Conservation (phyloP, 2,329 filamentous ascomycete species). For the Calonectria pseudoturangicola region DNA sequence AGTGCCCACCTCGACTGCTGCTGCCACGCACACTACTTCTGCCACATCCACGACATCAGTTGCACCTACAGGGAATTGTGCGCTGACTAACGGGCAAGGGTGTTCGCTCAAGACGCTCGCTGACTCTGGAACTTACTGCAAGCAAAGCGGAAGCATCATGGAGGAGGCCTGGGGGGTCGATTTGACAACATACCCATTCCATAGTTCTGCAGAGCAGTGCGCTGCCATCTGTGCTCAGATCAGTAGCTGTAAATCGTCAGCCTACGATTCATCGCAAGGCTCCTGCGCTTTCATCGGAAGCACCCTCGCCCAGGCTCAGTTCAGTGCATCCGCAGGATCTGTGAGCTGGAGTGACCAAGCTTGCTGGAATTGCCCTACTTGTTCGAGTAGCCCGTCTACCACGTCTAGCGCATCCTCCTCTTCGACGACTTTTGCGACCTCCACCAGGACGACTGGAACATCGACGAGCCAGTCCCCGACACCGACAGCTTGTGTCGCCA, state of each 20-base stretch:
- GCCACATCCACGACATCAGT: slow-evolving; percentile 20
- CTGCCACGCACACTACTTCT: slow-evolving; percentile 6
- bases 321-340: slow-evolving; percentile 17
- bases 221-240: slow-evolving; percentile 42
- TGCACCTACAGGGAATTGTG: slow-evolving; percentile 32
- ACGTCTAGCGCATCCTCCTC: slow-evolving; percentile 18
- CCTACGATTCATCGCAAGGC: slow-evolving; percentile 31
- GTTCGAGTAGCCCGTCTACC: slow-evolving; percentile 17
- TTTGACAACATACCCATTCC: slow-evolving; percentile 34
- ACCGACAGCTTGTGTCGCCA: slow-evolving; percentile 37
- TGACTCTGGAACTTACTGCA: slow-evolving; percentile 23
- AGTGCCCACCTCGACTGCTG: background rate
- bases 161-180: slow-evolving; percentile 36
- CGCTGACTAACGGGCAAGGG: slow-evolving; percentile 37
- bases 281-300: slow-evolving; percentile 41
- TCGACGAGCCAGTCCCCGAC: slow-evolving; percentile 1
- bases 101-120: slow-evolving; percentile 29
- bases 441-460: slow-evolving; percentile 8
- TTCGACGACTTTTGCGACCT: slow-evolving; percentile 22
- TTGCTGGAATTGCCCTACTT: slow-evolving; percentile 43
- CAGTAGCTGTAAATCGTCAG: slow-evolving; percentile 36
- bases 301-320: slow-evolving; percentile 33
- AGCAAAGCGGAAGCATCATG: slow-evolving; percentile 25
- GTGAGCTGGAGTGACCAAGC: slow-evolving; percentile 42
- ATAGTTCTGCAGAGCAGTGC: slow-evolving; percentile 39